A percentile compares a stretch with the other conserved stretches of the same genome.
Conservation (phyloP, 176 grass and related monocot genomes). For the Otatea glauca region DNA sequence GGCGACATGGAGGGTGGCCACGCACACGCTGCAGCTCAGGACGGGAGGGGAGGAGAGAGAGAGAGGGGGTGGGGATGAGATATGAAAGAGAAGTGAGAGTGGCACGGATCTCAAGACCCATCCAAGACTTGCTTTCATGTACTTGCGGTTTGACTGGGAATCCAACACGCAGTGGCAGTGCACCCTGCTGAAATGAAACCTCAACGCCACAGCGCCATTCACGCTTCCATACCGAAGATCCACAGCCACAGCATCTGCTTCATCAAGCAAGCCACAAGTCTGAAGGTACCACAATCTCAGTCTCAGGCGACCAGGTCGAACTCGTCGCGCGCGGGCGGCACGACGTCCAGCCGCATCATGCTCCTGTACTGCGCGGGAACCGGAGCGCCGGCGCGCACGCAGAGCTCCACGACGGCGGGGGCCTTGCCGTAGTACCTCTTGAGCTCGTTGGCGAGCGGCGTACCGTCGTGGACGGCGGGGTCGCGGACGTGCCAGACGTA, state of each 20-base stretch:
- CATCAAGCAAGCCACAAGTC: no score
- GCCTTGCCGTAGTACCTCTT: constrained; percentile 86
- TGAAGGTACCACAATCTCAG: neutral
- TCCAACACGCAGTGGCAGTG: neutral
- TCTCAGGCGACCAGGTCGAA: constrained; percentile 68
- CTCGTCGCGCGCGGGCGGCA: neutral
- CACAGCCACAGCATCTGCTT: neutral
- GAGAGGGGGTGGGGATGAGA: no score
- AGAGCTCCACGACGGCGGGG: constrained; percentile 64
- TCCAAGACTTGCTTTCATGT: no score
- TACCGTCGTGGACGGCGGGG: no score
- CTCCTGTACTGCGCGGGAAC: constrained; percentile 49
- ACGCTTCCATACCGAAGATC: neutral
- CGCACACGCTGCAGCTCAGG: no score
- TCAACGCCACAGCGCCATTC: neutral
- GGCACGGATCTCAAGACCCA: no score
- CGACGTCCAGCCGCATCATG: constrained; percentile 67
- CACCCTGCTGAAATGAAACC: neutral
- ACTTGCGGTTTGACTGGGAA: neutral
- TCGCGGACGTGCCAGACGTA: constrained; percentile 63
- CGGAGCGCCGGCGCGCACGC: constrained; percentile 53
- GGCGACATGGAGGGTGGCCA: no score
- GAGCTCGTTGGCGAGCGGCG: constrained; percentile 54
- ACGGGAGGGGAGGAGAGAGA: no score
- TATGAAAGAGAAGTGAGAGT: no score